Evolutionary conservation across 306 rosid species (phyloP).

Genomic region (Acacia melanoxylon): DNA sequence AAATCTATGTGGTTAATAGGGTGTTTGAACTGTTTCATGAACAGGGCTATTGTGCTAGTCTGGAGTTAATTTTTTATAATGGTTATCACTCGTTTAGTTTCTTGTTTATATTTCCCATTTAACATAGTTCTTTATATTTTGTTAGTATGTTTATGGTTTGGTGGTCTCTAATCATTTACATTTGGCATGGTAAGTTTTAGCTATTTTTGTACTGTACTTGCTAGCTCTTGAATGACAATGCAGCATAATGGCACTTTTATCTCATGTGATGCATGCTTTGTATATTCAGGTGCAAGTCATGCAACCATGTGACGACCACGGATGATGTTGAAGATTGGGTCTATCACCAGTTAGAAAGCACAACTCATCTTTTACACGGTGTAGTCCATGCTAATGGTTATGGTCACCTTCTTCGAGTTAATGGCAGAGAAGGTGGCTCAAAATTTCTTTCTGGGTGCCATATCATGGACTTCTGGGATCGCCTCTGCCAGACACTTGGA

Average conservation of each 20-base stretch:
- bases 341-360: slow-evolving; percentile 84
- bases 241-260: background rate
- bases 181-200: background rate
- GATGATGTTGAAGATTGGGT: slow-evolving; percentile 97
- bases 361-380: slow-evolving; percentile 87
- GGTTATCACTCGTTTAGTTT: background rate
- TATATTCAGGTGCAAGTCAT: slow-evolving; percentile 89
- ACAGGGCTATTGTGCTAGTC: background rate
- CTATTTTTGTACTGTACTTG: background rate
- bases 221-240: background rate
- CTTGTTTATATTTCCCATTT: background rate
- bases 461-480: slow-evolving; percentile 96
- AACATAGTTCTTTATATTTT: background rate
- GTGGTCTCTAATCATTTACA: background rate
- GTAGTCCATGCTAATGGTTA: slow-evolving; percentile 95
- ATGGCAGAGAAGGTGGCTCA: slow-evolving; percentile 97
- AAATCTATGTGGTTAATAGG: background rate
- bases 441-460: slow-evolving; percentile 78
- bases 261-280: slow-evolving; percentile 10
- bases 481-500: slow-evolving; percentile 82
- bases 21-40: background rate
- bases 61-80: background rate
- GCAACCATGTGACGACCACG: slow-evolving; percentile 85
- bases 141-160: background rate
- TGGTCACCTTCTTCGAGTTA: slow-evolving; percentile 96